Conservation (phyloP, 2,329 filamentous ascomycete species). For the Aspergillus hortae region DNA sequence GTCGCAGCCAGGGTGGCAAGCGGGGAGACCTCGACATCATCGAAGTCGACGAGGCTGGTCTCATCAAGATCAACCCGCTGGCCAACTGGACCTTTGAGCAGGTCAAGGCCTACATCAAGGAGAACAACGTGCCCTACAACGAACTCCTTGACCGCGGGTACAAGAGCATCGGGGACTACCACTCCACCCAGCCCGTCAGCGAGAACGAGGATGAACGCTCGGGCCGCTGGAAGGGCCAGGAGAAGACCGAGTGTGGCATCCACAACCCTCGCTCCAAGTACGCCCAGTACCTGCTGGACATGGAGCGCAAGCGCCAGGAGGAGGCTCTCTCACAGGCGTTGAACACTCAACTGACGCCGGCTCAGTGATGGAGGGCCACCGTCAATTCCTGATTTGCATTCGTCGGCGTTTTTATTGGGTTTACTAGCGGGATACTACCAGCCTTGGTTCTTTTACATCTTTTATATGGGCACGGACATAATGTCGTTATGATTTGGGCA, state of each 20-base stretch:
- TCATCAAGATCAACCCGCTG: conserved; percentile 97
- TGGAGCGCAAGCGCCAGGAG: conserved; percentile 65
- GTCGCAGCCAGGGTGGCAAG: conserved; percentile 88
- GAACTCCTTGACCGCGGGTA: conserved; percentile 87
- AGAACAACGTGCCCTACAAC: conserved; percentile 91
- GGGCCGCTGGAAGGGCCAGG: conserved; percentile 92
- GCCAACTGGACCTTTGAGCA: conserved; percentile 91
- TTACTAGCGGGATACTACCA: conserved; percentile 17
- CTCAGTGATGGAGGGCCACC: conserved; percentile 19
- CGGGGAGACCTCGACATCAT: conserved; percentile 86
- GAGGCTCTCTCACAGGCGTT: conserved; percentile 49
- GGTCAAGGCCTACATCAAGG: conserved; percentile 81
- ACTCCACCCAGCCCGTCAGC: conserved; percentile 85
- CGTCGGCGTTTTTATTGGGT: conserved; percentile 14
- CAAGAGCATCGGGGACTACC: conserved; percentile 97
- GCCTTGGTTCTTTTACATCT: conserved; percentile 9
- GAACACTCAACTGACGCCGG: conserved; percentile 27
- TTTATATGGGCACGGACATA: conserved; percentile 6
- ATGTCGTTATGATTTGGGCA: conserved; percentile 15
- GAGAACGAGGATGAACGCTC: conserved; percentile 94
- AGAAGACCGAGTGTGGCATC: conserved; percentile 97
- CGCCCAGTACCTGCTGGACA: conserved; percentile 73
- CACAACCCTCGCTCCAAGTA: conserved; percentile 97
- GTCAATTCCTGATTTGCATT: conserved; percentile 11
- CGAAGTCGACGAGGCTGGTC: conserved; percentile 83